Percentiles rank a stretch among this genome's conserved stretches.
Evolutionary conservation across 169 alveolate species (phyloP).

Genomic region (Eimeria acervulina): DNA sequence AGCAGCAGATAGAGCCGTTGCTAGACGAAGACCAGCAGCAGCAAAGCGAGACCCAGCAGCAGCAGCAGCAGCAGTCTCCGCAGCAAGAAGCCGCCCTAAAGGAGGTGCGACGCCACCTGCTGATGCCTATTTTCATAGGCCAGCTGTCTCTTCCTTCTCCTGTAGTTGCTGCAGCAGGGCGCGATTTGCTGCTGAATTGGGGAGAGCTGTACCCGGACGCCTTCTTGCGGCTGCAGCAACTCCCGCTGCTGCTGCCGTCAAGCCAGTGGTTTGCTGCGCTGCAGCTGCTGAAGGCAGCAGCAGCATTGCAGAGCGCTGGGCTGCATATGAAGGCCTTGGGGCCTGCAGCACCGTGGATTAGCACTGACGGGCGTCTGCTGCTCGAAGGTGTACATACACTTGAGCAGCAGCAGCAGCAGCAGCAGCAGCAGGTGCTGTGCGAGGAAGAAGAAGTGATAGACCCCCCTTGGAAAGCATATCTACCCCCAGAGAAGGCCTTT

Average conservation of each 20-base stretch:
- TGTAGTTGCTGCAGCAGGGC: constrained; percentile 25
- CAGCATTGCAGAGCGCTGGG: constrained; percentile 28
- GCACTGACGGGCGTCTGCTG: constrained; percentile 44
- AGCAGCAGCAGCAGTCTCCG: neutral
- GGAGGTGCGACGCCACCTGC: neutral
- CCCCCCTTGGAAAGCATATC: constrained; percentile 24
- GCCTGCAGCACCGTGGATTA: constrained; percentile 42
- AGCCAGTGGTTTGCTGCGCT: constrained; percentile 67
- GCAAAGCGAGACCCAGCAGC: too few relatives aligned
- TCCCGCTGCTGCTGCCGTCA: constrained; percentile 52
- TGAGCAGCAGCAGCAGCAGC: neutral
- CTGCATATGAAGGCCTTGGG: constrained; percentile 50
- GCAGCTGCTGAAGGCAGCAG: constrained; percentile 66
- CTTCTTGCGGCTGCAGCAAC: constrained; percentile 64
- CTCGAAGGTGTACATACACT: constrained; percentile 51
- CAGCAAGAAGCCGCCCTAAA: constrained; percentile 29
- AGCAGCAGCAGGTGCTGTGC: constrained; percentile 44
- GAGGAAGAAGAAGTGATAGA: neutral
- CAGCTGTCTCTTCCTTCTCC: constrained; percentile 57
- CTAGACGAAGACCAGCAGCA: too few relatives aligned
- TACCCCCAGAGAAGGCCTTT: constrained; percentile 50
- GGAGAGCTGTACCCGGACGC: constrained; percentile 38
- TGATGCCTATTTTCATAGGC: constrained; percentile 15
- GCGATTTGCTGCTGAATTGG: constrained; percentile 43
- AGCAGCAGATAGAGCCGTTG: too few relatives aligned